phyloP scores from a whole-genome alignment of 805 yeast species.

The Hanseniaspora clermontiae region DNA sequence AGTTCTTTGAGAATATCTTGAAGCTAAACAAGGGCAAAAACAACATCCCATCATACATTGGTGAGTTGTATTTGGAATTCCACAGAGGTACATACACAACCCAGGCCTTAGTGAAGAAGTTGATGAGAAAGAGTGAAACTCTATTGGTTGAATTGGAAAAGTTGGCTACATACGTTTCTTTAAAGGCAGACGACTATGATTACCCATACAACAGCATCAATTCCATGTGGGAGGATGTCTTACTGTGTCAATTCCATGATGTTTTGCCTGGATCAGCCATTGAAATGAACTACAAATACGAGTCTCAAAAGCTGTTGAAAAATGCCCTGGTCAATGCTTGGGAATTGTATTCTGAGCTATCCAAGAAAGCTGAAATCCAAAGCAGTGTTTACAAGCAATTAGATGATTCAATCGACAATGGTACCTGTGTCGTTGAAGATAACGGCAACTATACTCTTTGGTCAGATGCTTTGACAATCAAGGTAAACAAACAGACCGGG shows the following conservation, averaged over 20 bases:
- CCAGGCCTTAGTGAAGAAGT: conserved; percentile 73
- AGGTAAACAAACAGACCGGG: conserved; percentile 44
- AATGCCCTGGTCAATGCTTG: conserved; percentile 43
- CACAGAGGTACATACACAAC: conserved; percentile 96
- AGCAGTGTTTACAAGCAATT: conserved; percentile 19
- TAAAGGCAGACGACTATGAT: conserved; percentile 35
- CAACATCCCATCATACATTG: conserved; percentile 73
- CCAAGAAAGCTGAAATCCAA: conserved; percentile 31
- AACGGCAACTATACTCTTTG: conserved; percentile 38
- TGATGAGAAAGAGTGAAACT: conserved; percentile 64
- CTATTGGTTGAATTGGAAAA: conserved; percentile 76
- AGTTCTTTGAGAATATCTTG: conserved; percentile 58
- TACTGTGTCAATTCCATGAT: conserved; percentile 90
- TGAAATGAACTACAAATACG: conserved; percentile 81
- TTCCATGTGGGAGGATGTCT: conserved; percentile 73
- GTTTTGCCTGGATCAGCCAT: conserved; percentile 96
- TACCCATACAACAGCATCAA: conserved; percentile 65
- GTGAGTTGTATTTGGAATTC: conserved; percentile 86
- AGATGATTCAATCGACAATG: background rate
- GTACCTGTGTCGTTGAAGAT: conserved; percentile 17
- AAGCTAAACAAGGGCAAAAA: conserved; percentile 51
- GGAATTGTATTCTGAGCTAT: conserved; percentile 39
- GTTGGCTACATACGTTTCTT: conserved; percentile 64
- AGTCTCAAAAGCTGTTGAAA: conserved; percentile 66
- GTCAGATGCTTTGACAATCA: conserved; percentile 50